These are phyloP conservation scores for Hypoxylon cercidicola DNA, from an alignment of 495 filamentous ascomycete genomes.

Conservation along the genomic window DNA sequence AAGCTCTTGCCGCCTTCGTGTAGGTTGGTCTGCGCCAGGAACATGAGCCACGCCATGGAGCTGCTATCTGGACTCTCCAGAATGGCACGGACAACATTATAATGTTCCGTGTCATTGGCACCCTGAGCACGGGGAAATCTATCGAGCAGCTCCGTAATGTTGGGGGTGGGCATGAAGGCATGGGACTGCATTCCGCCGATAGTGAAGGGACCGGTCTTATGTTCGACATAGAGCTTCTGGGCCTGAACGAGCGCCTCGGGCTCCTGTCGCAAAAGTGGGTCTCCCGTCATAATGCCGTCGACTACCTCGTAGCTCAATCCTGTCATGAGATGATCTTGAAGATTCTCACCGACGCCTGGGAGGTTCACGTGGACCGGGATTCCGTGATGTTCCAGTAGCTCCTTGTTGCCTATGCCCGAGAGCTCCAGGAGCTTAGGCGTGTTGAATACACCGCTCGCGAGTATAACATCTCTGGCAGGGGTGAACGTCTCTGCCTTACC, in stretches of 20 bases:
- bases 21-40: constrained; percentile 27
- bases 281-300: constrained; percentile 23
- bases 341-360: constrained; percentile 51
- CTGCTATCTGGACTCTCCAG: too few relatives aligned
- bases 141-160: constrained; percentile 18
- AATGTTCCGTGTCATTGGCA: constrained; percentile 15
- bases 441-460: constrained; percentile 57
- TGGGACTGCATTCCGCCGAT: constrained; percentile 32
- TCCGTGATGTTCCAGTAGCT: constrained; percentile 40
- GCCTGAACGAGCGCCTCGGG: constrained; percentile 24
- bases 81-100: constrained; percentile 23
- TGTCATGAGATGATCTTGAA: constrained; percentile 52
- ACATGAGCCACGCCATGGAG: constrained; percentile 25
- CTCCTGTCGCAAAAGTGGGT: constrained; percentile 29
- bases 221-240: constrained; percentile 19
- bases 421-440: constrained; percentile 62
- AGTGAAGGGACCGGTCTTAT: constrained; percentile 34
- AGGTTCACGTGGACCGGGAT: constrained; percentile 39
- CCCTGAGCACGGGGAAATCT: constrained; percentile 5
- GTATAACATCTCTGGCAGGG: constrained; percentile 56
- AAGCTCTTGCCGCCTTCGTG: constrained; percentile 24
- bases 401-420: constrained; percentile 54
- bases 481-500: constrained; percentile 37
- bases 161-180: constrained; percentile 25
- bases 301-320: constrained; percentile 41